Evolutionary conservation across 306 rosid species (phyloP).

Genomic region (Ormosia semicastrata): DNA sequence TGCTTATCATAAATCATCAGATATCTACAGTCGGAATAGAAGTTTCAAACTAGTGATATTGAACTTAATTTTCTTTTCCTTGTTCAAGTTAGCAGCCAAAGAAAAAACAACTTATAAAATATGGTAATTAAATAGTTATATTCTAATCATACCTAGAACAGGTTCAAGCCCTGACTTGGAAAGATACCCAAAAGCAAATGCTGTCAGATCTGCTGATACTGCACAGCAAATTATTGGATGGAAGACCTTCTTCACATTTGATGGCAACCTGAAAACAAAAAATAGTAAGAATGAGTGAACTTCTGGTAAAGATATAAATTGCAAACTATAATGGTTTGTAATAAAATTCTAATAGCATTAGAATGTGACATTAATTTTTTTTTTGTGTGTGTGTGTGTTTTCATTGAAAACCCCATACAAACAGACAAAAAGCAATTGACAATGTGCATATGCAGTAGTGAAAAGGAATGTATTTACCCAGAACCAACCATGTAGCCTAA

Average conservation of each 20-base stretch:
- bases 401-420: neutral
- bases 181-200: slow-evolving; percentile 70
- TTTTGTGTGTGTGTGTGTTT: neutral
- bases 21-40: neutral
- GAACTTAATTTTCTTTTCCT: neutral
- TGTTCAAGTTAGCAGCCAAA: slow-evolving; percentile 2
- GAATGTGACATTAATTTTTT: neutral
- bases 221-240: slow-evolving; percentile 96
- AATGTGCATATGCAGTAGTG: neutral
- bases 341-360: slow-evolving; percentile 17
- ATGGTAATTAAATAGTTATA: slow-evolving; percentile 9
- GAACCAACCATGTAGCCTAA: slow-evolving; percentile 91
- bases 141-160: slow-evolving; percentile 70
- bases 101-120: neutral
- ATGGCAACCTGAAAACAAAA: slow-evolving; percentile 62
- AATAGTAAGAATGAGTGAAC: slow-evolving; percentile 8
- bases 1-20: neutral
- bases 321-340: neutral
- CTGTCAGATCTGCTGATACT: slow-evolving; percentile 75
- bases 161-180: slow-evolving; percentile 84
- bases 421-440: neutral
- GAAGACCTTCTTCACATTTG: slow-evolving; percentile 73
- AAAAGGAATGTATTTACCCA: slow-evolving; percentile 57
- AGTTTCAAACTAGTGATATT: slow-evolving; percentile 14
- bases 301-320: neutral